phyloP scores from a whole-genome alignment of 2,329 filamentous ascomycete species.

The Echinosphaeria canescens region DNA sequence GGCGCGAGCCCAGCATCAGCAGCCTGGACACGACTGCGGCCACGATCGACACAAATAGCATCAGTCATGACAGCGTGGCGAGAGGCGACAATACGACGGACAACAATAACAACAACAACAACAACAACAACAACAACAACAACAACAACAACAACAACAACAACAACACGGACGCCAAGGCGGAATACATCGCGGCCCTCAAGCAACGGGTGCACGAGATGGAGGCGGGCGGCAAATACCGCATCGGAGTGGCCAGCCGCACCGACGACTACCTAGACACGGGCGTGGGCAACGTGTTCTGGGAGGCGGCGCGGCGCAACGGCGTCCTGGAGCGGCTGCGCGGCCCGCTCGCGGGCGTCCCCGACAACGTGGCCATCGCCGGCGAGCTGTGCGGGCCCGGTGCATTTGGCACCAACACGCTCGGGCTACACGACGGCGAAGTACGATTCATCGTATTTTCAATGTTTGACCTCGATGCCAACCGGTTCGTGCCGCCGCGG shows the following conservation, averaged over 20 bases:
- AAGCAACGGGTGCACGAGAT: too few species aligned
- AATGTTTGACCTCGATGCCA: slow-evolving; percentile 8
- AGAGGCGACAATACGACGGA: too few species aligned
- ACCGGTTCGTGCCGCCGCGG: slow-evolving; percentile 3
- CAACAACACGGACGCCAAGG: too few species aligned
- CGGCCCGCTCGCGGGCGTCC: slow-evolving; percentile 5
- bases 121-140: too few species aligned
- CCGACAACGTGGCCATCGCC: slow-evolving; percentile 9
- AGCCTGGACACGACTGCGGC: too few species aligned
- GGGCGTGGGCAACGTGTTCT: slow-evolving; percentile 4
- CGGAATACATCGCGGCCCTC: too few species aligned
- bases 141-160: too few species aligned
- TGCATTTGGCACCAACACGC: slow-evolving; percentile 8
- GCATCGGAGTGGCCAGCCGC: slow-evolving; percentile 2
- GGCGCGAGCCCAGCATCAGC: too few species aligned
- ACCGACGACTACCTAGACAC: slow-evolving; percentile 1
- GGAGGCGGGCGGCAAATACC: too few species aligned
- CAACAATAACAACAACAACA: too few species aligned
- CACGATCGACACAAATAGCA: too few species aligned
- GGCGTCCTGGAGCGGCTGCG: slow-evolving; percentile 6
- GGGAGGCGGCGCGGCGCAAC: slow-evolving; percentile 7
- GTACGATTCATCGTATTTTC: slow-evolving; percentile 8
- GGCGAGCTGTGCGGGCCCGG: slow-evolving; percentile 10
- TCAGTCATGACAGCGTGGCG: too few species aligned
- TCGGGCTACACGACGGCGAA: slow-evolving; percentile 7